Evolutionary conservation across 441 rosid species (phyloP).

Genomic region (Mallotus repandus): DNA sequence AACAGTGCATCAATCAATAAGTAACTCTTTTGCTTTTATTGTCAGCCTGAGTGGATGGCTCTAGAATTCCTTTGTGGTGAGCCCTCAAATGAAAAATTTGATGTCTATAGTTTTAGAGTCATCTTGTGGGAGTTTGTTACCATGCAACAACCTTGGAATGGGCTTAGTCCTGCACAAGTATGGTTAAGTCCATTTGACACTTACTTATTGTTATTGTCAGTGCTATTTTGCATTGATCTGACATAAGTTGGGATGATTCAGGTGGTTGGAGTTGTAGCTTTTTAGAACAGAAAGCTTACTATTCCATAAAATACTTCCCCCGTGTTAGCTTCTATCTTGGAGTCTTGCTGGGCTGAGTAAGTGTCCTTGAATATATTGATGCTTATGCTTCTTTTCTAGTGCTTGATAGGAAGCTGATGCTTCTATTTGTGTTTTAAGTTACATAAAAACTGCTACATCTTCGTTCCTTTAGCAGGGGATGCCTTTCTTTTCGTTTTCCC

Average conservation of each 20-base stretch:
- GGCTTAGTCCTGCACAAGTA: slow-evolving; percentile 96
- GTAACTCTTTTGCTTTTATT: slow-evolving; percentile 44
- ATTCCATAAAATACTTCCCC: slow-evolving; percentile 73
- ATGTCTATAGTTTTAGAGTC: slow-evolving; percentile 90
- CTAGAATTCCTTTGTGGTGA: slow-evolving; percentile 99
- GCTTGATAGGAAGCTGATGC: background rate
- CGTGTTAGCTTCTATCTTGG: slow-evolving; percentile 78
- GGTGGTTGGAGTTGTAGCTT: slow-evolving; percentile 99
- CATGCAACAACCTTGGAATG: slow-evolving; percentile 93
- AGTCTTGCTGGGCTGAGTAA: slow-evolving; percentile 97
- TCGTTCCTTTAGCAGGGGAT: background rate
- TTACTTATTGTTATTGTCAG: background rate
- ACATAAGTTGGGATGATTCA: slow-evolving; percentile 22
- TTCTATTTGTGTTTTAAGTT: background rate
- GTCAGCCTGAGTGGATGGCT: slow-evolving; percentile 99
- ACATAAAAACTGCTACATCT: background rate
- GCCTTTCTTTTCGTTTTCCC: no score
- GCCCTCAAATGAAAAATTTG: slow-evolving; percentile 95
- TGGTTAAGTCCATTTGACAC: background rate
- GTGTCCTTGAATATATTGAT: slow-evolving; percentile 9
- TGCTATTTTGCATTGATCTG: background rate
- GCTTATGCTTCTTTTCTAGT: background rate
- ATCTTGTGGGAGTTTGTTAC: slow-evolving; percentile 91
- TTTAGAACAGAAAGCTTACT: slow-evolving; percentile 86
- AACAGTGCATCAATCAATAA: slow-evolving; percentile 35